These are phyloP conservation scores for Polychaeton citri DNA, from an alignment of 2,329 filamentous ascomycete genomes.

Conservation along the genomic window DNA sequence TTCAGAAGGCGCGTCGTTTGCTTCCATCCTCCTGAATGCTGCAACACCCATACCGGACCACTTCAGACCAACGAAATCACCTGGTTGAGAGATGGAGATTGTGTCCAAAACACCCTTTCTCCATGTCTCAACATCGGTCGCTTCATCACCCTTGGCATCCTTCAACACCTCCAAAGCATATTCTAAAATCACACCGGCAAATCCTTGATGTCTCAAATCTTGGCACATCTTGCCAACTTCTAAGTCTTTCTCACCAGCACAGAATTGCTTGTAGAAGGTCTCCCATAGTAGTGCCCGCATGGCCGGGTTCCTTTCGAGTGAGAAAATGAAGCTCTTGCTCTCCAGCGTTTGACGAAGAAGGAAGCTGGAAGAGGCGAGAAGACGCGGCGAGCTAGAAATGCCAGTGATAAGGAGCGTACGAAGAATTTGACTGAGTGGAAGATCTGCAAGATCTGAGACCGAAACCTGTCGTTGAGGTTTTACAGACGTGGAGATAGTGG, in stretches of 20 bases:
- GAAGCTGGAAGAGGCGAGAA: conserved; percentile 57
- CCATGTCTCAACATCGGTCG: conserved; percentile 58
- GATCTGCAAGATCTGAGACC: conserved; percentile 44
- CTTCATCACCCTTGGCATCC: conserved; percentile 38
- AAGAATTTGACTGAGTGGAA: conserved; percentile 53
- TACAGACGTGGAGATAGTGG: not conserved
- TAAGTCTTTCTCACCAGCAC: conserved; percentile 58
- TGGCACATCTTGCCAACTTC: conserved; percentile 57
- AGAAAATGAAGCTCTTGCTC: conserved; percentile 51
- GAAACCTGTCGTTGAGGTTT: not conserved
- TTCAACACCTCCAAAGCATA: conserved; percentile 70
- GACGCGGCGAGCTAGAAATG: conserved; percentile 55
- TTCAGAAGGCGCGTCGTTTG: conserved; percentile 47
- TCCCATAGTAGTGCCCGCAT: conserved; percentile 59
- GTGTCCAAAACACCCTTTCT: conserved; percentile 60
- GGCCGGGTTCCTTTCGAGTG: conserved; percentile 62
- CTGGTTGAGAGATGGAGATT: conserved; percentile 39
- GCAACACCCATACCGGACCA: conserved; percentile 73
- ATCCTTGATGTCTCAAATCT: conserved; percentile 60
- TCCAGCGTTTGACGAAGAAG: conserved; percentile 58
- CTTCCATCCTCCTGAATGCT: conserved; percentile 53
- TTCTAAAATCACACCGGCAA: conserved; percentile 69
- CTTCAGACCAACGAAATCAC: conserved; percentile 44
- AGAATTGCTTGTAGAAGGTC: conserved; percentile 86
- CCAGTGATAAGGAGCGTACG: conserved; percentile 56